Conservation (phyloP, 108 stramenopile genomes). For the Pseudonitzschia delicatissima region DNA sequence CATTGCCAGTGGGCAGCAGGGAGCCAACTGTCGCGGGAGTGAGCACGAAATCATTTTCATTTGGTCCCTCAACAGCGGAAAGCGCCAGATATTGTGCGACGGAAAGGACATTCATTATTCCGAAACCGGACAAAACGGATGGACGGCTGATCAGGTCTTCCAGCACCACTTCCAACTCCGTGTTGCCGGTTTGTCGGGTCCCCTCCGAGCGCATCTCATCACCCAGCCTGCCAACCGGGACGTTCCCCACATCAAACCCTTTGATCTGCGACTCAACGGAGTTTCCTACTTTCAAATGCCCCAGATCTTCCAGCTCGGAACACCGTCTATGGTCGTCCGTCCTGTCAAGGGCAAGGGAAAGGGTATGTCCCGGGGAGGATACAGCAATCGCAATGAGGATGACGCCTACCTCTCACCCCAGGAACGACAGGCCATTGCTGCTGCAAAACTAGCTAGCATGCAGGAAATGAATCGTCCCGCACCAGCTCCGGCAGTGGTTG, state of each 20-base stretch:
- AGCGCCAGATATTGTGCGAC: conserved; percentile 64
- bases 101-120: conserved; percentile 71
- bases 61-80: conserved; percentile 79
- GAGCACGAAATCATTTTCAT: conserved; percentile 82
- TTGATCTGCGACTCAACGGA: conserved; percentile 54
- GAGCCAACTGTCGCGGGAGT: conserved; percentile 75
- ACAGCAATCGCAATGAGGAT: conserved; percentile 15
- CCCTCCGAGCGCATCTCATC: conserved; percentile 44
- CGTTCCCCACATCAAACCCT: conserved; percentile 38
- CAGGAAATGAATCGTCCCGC: conserved; percentile 28
- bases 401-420: conserved; percentile 35
- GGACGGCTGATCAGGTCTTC: conserved; percentile 53
- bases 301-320: conserved; percentile 56
- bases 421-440: conserved; percentile 45
- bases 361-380: neutral
- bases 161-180: conserved; percentile 44
- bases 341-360: conserved; percentile 14
- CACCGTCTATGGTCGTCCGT: conserved; percentile 38
- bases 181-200: conserved; percentile 23
- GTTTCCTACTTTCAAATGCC: conserved; percentile 46
- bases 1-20: conserved; percentile 45
- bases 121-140: conserved; percentile 57
- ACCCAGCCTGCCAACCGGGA: conserved; percentile 40
- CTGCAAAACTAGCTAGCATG: conserved; percentile 48
- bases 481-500: conserved; percentile 10